Percentiles rank a stretch among this genome's conserved stretches.
These are phyloP conservation scores for Fonsecaea nubica DNA, from an alignment of 2,329 filamentous ascomycete species.

Conservation along the genomic window DNA sequence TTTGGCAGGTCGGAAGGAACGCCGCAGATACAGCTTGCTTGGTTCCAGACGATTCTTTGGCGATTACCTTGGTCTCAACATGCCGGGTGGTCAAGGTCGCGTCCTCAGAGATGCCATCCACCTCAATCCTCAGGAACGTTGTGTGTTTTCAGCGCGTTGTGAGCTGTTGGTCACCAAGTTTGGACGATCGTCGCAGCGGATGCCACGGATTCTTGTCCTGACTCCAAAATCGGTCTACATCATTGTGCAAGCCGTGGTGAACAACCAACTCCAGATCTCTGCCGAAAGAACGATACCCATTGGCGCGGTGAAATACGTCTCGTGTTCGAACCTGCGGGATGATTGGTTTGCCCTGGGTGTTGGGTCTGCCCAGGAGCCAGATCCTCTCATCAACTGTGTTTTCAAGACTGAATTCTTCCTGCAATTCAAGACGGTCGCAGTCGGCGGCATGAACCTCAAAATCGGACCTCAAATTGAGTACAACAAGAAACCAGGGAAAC, in stretches of 20 bases:
- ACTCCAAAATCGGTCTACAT: constrained; percentile 89
- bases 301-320: constrained; percentile 86
- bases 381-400: constrained; percentile 90
- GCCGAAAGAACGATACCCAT: constrained; percentile 83
- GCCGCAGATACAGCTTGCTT: constrained; percentile 85
- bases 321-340: constrained; percentile 80
- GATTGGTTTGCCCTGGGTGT: constrained; percentile 96
- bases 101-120: constrained; percentile 77
- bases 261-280: constrained; percentile 79
- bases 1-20: constrained; percentile 84
- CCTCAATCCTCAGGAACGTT: constrained; percentile 73
- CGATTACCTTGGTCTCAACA: constrained; percentile 90
- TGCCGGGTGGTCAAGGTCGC: constrained; percentile 77
- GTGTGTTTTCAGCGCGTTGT: constrained; percentile 87
- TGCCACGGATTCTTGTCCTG: constrained; percentile 82
- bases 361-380: constrained; percentile 87
- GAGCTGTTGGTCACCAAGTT: constrained; percentile 94
- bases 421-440: constrained; percentile 80
- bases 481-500: constrained; percentile 96
- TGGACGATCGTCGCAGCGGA: constrained; percentile 91
- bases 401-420: constrained; percentile 98
- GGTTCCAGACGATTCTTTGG: constrained; percentile 92
- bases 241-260: constrained; percentile 80
- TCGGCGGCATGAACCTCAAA: constrained; percentile 80
- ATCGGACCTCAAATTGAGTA: constrained; percentile 88